Evolutionary conservation across 202 grass and related monocot genomes (phyloP), one percentile per base, ranked within the genome.

Genomic region (Zoysia matrella): DNA sequence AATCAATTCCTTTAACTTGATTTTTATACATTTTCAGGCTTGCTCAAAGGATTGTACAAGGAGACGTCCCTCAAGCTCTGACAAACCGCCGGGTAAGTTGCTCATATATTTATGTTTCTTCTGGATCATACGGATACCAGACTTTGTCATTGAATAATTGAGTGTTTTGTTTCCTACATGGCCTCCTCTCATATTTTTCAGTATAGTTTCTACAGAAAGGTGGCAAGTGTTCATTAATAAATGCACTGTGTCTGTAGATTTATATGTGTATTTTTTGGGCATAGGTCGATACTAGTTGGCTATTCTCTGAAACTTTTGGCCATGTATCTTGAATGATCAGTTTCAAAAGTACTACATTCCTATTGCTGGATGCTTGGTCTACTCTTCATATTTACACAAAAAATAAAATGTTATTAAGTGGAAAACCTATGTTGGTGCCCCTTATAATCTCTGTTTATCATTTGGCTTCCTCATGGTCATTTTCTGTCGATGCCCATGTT

Each of bases 41-140:
- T 73, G 95, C 95, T 79, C 95, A 98, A 75, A 95, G 95, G 81
- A 98, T 98, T 87, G 89, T 95, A 66, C 92, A 95, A 89, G 95
- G 95, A 50, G 95, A 98, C 85, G 92, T 98, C 64, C 95, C 95
- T 44, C 95, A 95, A 83, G 95, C 95, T 76, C 69, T 98, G 52
- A 98, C 89, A 74, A 95, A 98, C 76, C 92, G 92, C 15, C 83
- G 74, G 71, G 95, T 98, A 90, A 51, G 90, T 78, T 83, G 16
- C 57, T 66, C 7, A 18, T 74, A 41, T 30, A 67, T 73, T 52
- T 39, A 9, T 75, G 42, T 74, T 73, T 79, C 14, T 67, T 47
- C 11, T 60, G 9, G 46, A 18, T 61, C 64, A 10, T 65, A 60
- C 1, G 47, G 11, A 43, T 63, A 39, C 58, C 12, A 43, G 53